Conservation (phyloP, 495 filamentous ascomycete species). For the Apiosordaria backusii region DNA sequence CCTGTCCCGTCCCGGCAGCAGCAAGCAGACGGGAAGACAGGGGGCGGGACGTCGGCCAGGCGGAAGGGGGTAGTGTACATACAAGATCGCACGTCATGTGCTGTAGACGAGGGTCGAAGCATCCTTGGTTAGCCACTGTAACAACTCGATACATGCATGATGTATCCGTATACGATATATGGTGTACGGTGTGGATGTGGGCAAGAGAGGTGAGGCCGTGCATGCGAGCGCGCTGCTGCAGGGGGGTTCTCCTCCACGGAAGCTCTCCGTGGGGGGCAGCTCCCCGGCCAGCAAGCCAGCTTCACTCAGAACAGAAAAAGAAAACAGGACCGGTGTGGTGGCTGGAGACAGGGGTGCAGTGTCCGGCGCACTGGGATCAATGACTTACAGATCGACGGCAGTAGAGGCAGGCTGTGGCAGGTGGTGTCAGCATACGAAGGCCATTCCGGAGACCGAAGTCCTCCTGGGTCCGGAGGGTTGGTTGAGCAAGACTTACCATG, state of each 20-base stretch:
- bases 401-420: slow-evolving; percentile 87
- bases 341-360: slow-evolving; percentile 26
- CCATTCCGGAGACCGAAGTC: background rate
- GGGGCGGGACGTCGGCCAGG: slow-evolving; percentile 7
- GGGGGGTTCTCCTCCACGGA: slow-evolving; percentile 7
- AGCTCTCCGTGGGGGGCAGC: background rate
- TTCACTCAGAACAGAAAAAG: background rate
- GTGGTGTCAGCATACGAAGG: slow-evolving; percentile 41
- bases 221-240: slow-evolving; percentile 2
- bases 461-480: background rate
- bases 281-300: slow-evolving; percentile 3
- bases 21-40: background rate
- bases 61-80: slow-evolving; percentile 54
- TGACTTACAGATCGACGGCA: slow-evolving; percentile 96
- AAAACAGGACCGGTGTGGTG: slow-evolving; percentile 32
- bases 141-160: slow-evolving; percentile 17
- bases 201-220: background rate
- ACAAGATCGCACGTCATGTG: slow-evolving; percentile 99
- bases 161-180: slow-evolving; percentile 14
- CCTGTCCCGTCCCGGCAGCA: background rate
- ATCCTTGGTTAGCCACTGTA: slow-evolving; percentile 31
- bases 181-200: slow-evolving; percentile 4
- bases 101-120: slow-evolving; percentile 46
- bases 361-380: slow-evolving; percentile 30
- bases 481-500: slow-evolving; percentile 67